Base-by-base conservation (phyloP, 331 rosid genomes). In the Arachis monticola region DNA sequence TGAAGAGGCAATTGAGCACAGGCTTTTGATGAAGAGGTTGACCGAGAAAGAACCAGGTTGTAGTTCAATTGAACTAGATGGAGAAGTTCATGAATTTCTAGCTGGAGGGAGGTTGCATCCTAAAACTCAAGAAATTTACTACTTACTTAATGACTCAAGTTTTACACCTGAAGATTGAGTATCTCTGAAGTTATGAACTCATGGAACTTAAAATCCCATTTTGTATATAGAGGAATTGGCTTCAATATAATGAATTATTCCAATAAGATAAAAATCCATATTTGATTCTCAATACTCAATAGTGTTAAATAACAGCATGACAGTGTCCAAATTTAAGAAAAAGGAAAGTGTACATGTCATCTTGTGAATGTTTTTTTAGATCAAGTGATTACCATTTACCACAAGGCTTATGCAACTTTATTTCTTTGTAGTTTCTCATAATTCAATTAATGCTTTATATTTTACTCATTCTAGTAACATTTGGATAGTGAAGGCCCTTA, bases 11-110 rank as follows among this genome's bases (percentile, higher is more conserved):
- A 63, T 81, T 52, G 81, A 77, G 74, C 87, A 86, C 38, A 82
- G 96, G 86, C 42, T 88, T 80, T 75, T 79, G 74, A 91, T 90
- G 99, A 87, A 70, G 74, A 87, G 75, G 63, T 74, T 63, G 77
- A 68, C 76, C 63, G 83, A 85, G 83, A 94, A 90, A 83, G 93
- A 94, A 90, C 90, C 96, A 10, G 97, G 96, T n/a, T 87, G 95
- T 76, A 90, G 99, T 80, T 78, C 88, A 72, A 94, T 94, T 67
- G 96, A 94, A 82, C 83, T 92, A 31, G 63, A 88, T 58, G 91
- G 90, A 45, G 92, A 91, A 71, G 87, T 87, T 86, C 93, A 90
- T 22, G 93, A 94, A 83, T 94, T 94, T 68, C 74, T 92, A 62
- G 88, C 93, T 58, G 89, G 88, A 55, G 93, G 95, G 60, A 88